A percentile compares a stretch with the other conserved stretches of the same genome.
These are phyloP conservation scores for Alternaria metachromatica DNA, from an alignment of 2,329 filamentous ascomycete species.

Conservation along the genomic window DNA sequence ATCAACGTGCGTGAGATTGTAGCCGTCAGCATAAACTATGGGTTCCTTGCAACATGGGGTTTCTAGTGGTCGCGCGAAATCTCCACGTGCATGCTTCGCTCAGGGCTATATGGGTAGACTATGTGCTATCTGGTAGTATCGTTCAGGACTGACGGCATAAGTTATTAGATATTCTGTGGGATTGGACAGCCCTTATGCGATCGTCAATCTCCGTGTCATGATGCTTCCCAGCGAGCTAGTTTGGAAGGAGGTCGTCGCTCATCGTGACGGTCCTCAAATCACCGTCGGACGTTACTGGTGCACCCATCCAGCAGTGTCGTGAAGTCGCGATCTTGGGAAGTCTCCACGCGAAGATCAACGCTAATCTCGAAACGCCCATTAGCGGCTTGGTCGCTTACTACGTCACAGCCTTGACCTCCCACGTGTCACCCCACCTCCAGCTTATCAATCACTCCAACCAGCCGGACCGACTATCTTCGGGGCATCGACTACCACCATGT, in stretches of 20 bases:
- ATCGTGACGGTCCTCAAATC: background rate
- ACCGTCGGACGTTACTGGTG: background rate
- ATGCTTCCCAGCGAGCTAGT: background rate
- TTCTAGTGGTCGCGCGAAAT: background rate
- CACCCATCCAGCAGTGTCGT: background rate
- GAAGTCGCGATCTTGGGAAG: background rate
- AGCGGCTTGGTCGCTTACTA: background rate
- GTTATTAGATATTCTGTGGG: fast-evolving
- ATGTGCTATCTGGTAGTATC: background rate
- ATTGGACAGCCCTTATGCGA: background rate
- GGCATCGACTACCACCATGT: background rate
- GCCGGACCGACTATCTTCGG: background rate
- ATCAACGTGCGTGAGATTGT: background rate
- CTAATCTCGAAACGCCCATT: background rate
- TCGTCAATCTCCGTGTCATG: background rate
- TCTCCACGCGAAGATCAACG: background rate
- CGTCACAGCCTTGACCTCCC: background rate
- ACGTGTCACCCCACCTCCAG: background rate
- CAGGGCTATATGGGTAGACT: background rate
- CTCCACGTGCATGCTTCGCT: background rate
- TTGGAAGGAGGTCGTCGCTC: background rate
- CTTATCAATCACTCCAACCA: background rate
- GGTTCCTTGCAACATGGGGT: background rate
- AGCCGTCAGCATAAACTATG: background rate
- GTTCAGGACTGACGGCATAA: background rate